These are phyloP conservation scores for Gnetum montanum DNA, from an alignment of 75 land plant species.

Conservation along the genomic window DNA sequence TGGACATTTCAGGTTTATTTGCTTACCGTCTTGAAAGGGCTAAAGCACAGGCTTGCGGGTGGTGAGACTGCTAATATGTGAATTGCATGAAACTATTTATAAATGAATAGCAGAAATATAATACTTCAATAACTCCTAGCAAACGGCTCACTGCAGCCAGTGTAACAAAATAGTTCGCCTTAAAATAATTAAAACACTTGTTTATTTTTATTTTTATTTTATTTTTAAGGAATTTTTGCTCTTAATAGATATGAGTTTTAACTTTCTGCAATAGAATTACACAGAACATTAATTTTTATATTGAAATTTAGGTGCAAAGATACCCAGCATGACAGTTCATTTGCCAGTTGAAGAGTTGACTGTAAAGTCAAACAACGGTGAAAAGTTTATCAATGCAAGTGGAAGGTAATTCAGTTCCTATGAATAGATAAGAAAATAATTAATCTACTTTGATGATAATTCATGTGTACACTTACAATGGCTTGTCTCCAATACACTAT, in stretches of 20 bases:
- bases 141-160: too few relatives aligned
- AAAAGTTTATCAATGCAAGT: constrained; percentile 27
- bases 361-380: constrained; percentile 14
- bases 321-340: constrained; percentile 35
- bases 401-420: too few relatives aligned
- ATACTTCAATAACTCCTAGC: neutral
- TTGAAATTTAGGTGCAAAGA: constrained; percentile 57
- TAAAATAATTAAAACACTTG: neutral
- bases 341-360: constrained; percentile 34
- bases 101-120: neutral
- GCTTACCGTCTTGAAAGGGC: constrained; percentile 59
- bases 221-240: too few relatives aligned
- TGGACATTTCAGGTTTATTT: constrained; percentile 51
- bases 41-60: constrained; percentile 74
- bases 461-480: neutral
- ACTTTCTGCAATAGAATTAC: too few relatives aligned
- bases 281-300: too few relatives aligned
- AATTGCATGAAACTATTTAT: neutral
- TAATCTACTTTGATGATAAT: neutral
- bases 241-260: too few relatives aligned
- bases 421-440: too few relatives aligned
- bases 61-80: constrained; percentile 27
- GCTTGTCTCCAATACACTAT: neutral
- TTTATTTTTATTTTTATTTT: neutral
- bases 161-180: neutral